These are phyloP conservation scores for Yamadazyma oceani DNA, from an alignment of 1,139 yeast species.

Conservation along the genomic window DNA sequence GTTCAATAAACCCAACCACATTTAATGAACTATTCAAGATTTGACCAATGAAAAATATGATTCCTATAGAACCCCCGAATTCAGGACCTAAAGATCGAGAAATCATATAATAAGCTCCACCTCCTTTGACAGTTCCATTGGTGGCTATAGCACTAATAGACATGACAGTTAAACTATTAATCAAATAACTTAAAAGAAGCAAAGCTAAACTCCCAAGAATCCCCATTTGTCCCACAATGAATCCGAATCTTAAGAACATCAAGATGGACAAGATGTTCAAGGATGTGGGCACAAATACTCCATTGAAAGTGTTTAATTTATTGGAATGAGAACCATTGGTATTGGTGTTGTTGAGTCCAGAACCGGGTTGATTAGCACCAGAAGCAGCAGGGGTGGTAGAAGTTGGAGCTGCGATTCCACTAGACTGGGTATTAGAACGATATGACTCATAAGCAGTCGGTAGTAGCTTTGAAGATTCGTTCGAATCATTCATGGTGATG, in stretches of 20 bases:
- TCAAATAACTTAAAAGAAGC: conserved; percentile 59
- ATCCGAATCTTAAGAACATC: conserved; percentile 80
- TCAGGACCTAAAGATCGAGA: conserved; percentile 80
- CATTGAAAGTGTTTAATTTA: conserved; percentile 74
- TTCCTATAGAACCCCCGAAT: conserved; percentile 81
- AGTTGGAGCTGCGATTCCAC: background rate
- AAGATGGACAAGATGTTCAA: conserved; percentile 74
- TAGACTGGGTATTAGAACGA: background rate
- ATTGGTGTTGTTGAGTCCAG: background rate
- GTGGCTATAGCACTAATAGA: conserved; percentile 80
- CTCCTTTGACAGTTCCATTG: conserved; percentile 80
- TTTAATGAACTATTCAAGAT: conserved; percentile 73
- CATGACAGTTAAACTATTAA: conserved; percentile 66
- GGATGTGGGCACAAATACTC: conserved; percentile 77
- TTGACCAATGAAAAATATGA: conserved; percentile 76
- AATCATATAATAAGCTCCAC: conserved; percentile 84
- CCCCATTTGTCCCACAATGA: conserved; percentile 78
- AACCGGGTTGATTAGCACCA: no score
- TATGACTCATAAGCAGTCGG: conserved; percentile 4
- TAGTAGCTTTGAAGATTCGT: background rate
- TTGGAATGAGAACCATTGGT: no score
- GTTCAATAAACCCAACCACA: conserved; percentile 79
- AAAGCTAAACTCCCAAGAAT: conserved; percentile 60
- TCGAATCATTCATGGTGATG: conserved; percentile 2
- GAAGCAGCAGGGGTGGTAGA: background rate